phyloP scores from a whole-genome alignment of 2,329 filamentous ascomycete species.

The Aspergillus sergii region DNA sequence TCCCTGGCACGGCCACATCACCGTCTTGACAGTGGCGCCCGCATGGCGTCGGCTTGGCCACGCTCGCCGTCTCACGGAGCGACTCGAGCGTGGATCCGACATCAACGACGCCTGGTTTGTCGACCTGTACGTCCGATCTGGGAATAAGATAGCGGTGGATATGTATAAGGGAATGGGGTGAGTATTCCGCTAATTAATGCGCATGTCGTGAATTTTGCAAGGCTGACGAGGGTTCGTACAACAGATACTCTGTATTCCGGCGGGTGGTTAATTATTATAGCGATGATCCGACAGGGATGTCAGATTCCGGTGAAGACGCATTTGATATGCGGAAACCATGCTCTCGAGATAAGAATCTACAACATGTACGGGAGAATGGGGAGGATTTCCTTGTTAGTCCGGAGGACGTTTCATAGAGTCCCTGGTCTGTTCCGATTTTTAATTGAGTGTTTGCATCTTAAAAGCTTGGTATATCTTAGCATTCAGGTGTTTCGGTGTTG shows the following conservation, averaged over 20 bases:
- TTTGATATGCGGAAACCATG: slow-evolving; percentile 96
- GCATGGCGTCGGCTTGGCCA: slow-evolving; percentile 83
- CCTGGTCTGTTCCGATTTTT: neutral
- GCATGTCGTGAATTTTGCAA: neutral
- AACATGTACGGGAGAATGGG: slow-evolving; percentile 79
- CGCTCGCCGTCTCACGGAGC: slow-evolving; percentile 77
- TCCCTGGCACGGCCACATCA: slow-evolving; percentile 99
- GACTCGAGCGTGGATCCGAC: slow-evolving; percentile 80
- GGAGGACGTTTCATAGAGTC: slow-evolving; percentile 71
- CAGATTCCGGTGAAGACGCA: slow-evolving; percentile 72
- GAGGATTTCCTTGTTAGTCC: slow-evolving; percentile 77
- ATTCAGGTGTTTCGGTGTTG: slow-evolving; percentile 19
- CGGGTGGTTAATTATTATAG: slow-evolving; percentile 91
- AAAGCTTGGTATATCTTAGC: slow-evolving; percentile 8
- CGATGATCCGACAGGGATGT: slow-evolving; percentile 70
- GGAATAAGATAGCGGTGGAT: slow-evolving; percentile 82
- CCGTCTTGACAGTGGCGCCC: slow-evolving; percentile 88
- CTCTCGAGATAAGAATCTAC: slow-evolving; percentile 72
- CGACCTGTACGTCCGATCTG: slow-evolving; percentile 87
- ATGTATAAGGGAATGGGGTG: slow-evolving; percentile 89
- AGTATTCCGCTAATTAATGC: slow-evolving; percentile 25
- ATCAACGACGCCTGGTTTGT: slow-evolving; percentile 90
- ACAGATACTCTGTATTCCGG: slow-evolving; percentile 78
- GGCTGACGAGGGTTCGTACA: neutral
- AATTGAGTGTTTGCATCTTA: neutral